A percentile compares a stretch with the other conserved stretches of the same genome.
Conservation (phyloP, 495 filamentous ascomycete genomes). For the Daldinia concentrica region DNA sequence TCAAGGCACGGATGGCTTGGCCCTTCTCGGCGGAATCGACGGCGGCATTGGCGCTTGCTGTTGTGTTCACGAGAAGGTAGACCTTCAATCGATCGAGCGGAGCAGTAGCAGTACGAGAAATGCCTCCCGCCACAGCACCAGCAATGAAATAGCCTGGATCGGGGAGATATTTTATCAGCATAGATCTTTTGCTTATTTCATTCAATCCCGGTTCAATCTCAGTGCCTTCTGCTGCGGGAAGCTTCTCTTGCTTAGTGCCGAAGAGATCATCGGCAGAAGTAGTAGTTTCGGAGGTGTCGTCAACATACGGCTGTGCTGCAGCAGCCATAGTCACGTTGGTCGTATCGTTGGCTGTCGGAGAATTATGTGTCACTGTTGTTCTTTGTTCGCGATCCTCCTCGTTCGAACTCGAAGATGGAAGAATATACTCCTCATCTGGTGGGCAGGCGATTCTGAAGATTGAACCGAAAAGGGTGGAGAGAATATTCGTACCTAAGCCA, state of each 20-base stretch:
- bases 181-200: constrained; percentile 51
- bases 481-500: constrained; percentile 92
- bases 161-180: constrained; percentile 64
- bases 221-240: constrained; percentile 37
- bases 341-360: constrained; percentile 19
- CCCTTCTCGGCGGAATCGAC: constrained; percentile 76
- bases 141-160: constrained; percentile 96
- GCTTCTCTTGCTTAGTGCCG: constrained; percentile 42
- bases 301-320: constrained; percentile 23
- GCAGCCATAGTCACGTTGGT: constrained; percentile 26
- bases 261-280: constrained; percentile 34
- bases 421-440: constrained; percentile 21
- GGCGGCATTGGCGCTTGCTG: constrained; percentile 63
- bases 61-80: constrained; percentile 93
- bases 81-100: constrained; percentile 97
- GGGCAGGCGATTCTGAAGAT: constrained; percentile 66
- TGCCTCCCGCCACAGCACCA: constrained; percentile 88
- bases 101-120: constrained; percentile 92
- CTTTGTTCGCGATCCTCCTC: constrained; percentile 9
- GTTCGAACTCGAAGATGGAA: constrained; percentile 23
- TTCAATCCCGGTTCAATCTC: constrained; percentile 44
- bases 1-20: constrained; percentile 70
- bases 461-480: constrained; percentile 70
- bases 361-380: constrained; percentile 11
- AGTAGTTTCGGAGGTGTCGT: constrained; percentile 8